These are phyloP conservation scores for Aspergillus transmontanensis DNA, from an alignment of 2,329 filamentous ascomycete genomes.

Conservation along the genomic window DNA sequence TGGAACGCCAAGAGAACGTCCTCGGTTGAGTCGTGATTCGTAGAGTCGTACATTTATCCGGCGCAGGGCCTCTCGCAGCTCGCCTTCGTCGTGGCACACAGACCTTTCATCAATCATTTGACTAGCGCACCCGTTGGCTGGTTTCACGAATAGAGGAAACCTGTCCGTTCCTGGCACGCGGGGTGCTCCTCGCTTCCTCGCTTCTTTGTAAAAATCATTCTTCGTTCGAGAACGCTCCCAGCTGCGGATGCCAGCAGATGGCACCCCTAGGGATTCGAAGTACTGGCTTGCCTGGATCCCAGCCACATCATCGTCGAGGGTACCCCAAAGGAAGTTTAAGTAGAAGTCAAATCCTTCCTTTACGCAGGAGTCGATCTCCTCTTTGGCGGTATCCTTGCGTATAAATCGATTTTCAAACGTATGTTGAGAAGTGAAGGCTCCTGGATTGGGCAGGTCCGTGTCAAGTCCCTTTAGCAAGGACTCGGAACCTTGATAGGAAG, in stretches of 20 bases:
- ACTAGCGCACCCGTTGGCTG: conserved; percentile 23
- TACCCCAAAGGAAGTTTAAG: conserved; percentile 29
- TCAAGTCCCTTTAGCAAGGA: neutral
- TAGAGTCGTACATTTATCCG: conserved; percentile 7
- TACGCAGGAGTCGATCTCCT: conserved; percentile 23
- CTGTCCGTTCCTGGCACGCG: conserved; percentile 19
- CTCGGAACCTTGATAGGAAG: neutral
- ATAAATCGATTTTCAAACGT: conserved; percentile 21
- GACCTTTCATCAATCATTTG: conserved; percentile 23
- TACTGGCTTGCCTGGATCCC: conserved; percentile 25
- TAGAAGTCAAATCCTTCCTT: conserved; percentile 26
- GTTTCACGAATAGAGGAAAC: conserved; percentile 26
- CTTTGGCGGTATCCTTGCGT: conserved; percentile 22
- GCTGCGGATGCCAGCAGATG: conserved; percentile 23
- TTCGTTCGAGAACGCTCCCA: conserved; percentile 21
- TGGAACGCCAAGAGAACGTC: neutral
- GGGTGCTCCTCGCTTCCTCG: conserved; percentile 15
- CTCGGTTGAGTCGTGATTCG: conserved; percentile 1
- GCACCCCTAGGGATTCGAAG: conserved; percentile 23
- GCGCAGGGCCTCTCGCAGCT: conserved; percentile 4
- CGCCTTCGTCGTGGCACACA: conserved; percentile 18
- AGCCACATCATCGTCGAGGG: conserved; percentile 24
- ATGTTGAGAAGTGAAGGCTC: conserved; percentile 21
- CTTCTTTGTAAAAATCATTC: conserved; percentile 23
- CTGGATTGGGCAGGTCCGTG: conserved; percentile 9